Evolutionary conservation across 2,329 filamentous ascomycete species (phyloP).

Genomic region (Paecilomyces formosus): DNA sequence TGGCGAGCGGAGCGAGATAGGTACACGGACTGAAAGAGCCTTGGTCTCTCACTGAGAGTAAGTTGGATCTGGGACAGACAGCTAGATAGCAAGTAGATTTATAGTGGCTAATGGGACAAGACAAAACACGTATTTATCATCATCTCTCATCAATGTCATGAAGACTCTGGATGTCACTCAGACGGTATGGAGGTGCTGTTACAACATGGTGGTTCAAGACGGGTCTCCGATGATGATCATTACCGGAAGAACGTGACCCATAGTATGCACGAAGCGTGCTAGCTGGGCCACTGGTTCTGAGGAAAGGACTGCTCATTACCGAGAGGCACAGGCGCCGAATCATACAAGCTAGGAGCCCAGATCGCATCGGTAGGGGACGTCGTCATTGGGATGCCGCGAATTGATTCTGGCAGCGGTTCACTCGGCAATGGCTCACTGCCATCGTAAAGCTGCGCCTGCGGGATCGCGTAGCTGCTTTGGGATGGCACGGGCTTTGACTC

Average conservation of each 20-base stretch:
- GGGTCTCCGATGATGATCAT: background rate
- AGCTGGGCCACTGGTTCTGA: conserved; percentile 22
- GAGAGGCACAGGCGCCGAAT: conserved; percentile 17
- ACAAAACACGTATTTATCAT: conserved; percentile 33
- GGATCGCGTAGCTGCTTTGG: conserved; percentile 21
- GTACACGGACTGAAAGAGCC: background rate
- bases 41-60: background rate
- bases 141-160: conserved; percentile 39
- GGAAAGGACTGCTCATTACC: conserved; percentile 25
- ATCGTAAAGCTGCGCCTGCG: conserved; percentile 14
- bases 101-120: conserved; percentile 27
- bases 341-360: conserved; percentile 26
- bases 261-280: background rate
- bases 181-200: conserved; percentile 28
- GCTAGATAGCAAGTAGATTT: conserved; percentile 15
- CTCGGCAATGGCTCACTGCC: conserved; percentile 12
- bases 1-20: background rate
- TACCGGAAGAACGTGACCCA: background rate
- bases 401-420: conserved; percentile 6
- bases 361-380: conserved; percentile 22
- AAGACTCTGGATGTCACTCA: conserved; percentile 20
- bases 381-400: conserved; percentile 11
- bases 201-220: conserved; percentile 4
- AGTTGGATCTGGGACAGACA: background rate
- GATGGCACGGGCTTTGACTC: conserved; percentile 24